These are phyloP conservation scores for Salix purpurea DNA, from an alignment of 345 rosid species.

Conservation along the genomic window DNA sequence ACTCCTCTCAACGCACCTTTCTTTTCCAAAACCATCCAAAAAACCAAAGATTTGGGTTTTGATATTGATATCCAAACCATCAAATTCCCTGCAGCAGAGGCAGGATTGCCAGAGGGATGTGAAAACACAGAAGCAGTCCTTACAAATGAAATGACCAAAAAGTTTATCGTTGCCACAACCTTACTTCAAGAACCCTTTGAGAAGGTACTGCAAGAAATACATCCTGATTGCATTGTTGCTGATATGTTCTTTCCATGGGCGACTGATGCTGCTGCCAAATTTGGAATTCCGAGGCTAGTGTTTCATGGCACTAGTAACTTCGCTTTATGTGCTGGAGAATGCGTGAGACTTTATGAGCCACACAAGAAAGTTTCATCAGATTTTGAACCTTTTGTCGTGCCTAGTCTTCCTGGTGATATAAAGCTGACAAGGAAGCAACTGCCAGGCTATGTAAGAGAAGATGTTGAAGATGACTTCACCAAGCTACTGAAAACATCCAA, in stretches of 20 bases:
- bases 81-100: slow-evolving; percentile 39
- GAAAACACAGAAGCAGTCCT: background rate
- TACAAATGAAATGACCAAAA: background rate
- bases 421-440: slow-evolving; percentile 17
- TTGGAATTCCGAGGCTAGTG: slow-evolving; percentile 32
- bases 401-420: slow-evolving; percentile 31
- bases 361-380: slow-evolving; percentile 24
- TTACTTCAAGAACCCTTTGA: slow-evolving; percentile 31
- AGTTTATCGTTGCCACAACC: slow-evolving; percentile 1
- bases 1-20: slow-evolving; percentile 37
- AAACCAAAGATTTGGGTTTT: slow-evolving; percentile 19
- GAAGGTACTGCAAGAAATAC: slow-evolving; percentile 10
- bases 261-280: slow-evolving; percentile 19
- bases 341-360: slow-evolving; percentile 13
- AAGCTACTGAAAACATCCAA: slow-evolving; percentile 6
- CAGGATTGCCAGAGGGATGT: slow-evolving; percentile 25
- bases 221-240: slow-evolving; percentile 25
- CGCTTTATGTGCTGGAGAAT: background rate
- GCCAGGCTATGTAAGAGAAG: background rate
- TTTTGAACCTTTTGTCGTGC: slow-evolving; percentile 28
- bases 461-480: slow-evolving; percentile 5
- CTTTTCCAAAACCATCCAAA: slow-evolving; percentile 26
- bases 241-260: slow-evolving; percentile 38
- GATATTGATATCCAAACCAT: slow-evolving; percentile 30
- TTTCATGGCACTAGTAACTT: slow-evolving; percentile 38